Base-by-base conservation (phyloP, 768 basidiomycete species). In the Dacryopinax spathularia region DNA sequence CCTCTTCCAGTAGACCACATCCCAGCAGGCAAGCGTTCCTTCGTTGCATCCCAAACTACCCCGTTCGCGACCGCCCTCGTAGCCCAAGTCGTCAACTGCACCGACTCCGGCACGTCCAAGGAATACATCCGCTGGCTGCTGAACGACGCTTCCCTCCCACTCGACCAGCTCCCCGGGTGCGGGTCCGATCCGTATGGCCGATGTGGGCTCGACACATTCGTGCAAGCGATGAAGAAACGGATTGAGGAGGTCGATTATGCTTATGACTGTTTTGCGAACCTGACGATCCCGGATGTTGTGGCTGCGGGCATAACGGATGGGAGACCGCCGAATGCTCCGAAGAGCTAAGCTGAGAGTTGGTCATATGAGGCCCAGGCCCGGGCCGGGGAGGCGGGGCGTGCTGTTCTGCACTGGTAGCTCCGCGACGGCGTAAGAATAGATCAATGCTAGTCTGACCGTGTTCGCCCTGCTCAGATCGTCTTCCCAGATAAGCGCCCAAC, bases 71-170 rank as follows among this genome's bases (percentile, higher is more conserved):
- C 91, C 29, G 94, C 93, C 69, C 72, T 94, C 62, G 63, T 68
- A 27, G 74, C 76, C 33, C 72, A 91, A 65, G 84, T 89, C 9
- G 77, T 90, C 0, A 78, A 80, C 64, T 90, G 87, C 67, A 72
- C 76, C 20, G 77, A 77, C 22, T 60, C 66, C 39, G 48, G 64
- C 33, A 75, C 79, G 20, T 74, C 75, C 33, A 79, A 75, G 13
- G 70, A 73, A 13, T 84, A 91, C 66, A 88, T 94, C 66, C 84
- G 91, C 3, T 77, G 92, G 68, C 84, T 94, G 66, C 80, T 94
- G 72, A 94, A 95, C 74, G 92, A 96, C 69, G 92, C 84, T 0
- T 86, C 89, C 1, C 84, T 84, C 0, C 91, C 92, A 3, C 79
- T 94, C n/a, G 87, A 84, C 0, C 84, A 86, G 9, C 81, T 94